Evolutionary conservation across 768 basidiomycete genomes (phyloP).

Genomic region (Cystobasidium ongulense): DNA sequence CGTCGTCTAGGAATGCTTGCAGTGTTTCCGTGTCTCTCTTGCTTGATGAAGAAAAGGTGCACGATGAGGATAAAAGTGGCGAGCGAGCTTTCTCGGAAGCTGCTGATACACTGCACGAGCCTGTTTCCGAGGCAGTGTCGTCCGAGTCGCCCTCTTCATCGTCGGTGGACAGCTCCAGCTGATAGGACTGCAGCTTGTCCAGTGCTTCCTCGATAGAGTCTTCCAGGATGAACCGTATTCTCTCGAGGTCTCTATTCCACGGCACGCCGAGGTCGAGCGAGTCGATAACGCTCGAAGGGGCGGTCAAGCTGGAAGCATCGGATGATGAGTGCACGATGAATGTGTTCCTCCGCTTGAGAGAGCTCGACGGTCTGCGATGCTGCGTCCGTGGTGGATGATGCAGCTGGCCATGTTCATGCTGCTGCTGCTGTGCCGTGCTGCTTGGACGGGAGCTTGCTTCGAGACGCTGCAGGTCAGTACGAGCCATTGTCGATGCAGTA

Average conservation of each 20-base stretch:
- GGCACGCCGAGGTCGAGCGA: not conserved
- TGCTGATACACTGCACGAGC: not conserved
- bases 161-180: not conserved
- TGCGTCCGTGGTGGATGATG: too few species aligned
- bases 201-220: not conserved
- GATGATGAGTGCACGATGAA: not conserved
- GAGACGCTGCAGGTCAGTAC: too few species aligned
- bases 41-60: not conserved
- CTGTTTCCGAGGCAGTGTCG: not conserved
- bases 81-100: not conserved
- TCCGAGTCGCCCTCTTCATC: not conserved
- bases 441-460: too few species aligned
- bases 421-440: too few species aligned
- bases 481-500: too few species aligned
- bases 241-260: not conserved
- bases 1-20: constrained; percentile 6
- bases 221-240: not conserved
- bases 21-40: constrained; percentile 11
- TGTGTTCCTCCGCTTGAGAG: too few species aligned
- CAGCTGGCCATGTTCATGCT: too few species aligned
- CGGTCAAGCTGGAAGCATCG: not conserved
- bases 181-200: not conserved
- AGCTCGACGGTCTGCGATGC: too few species aligned
- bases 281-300: too few species aligned
- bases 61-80: not conserved